Evolutionary conservation across 2,329 filamentous ascomycete genomes (phyloP).

Genomic region (Graphiopsis chlorocephala): DNA sequence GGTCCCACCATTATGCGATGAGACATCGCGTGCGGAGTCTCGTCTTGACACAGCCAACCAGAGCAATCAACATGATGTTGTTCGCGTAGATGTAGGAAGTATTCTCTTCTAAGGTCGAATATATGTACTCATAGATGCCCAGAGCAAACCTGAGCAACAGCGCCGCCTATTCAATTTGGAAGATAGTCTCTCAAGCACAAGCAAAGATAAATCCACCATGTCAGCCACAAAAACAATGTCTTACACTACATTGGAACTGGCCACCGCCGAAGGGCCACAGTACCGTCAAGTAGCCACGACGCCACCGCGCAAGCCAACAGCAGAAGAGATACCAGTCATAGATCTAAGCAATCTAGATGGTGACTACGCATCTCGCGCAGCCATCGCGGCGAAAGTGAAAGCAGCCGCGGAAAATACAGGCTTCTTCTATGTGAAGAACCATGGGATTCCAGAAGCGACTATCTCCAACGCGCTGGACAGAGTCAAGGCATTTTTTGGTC

Average conservation of each 20-base stretch:
- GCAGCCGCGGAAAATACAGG: constrained; percentile 49
- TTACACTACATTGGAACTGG: constrained; percentile 1
- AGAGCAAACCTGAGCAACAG: neutral
- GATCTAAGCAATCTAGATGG: constrained; percentile 2
- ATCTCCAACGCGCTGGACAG: neutral
- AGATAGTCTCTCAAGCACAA: neutral
- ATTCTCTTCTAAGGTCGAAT: neutral
- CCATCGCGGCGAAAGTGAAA: neutral
- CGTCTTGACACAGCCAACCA: neutral
- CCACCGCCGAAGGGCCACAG: neutral
- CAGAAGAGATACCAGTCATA: neutral
- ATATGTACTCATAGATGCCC: neutral
- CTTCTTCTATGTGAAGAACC: constrained; percentile 84
- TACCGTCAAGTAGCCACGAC: constrained; percentile 2
- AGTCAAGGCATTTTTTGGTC: constrained; percentile 30
- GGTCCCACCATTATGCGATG: neutral
- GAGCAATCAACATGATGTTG: neutral
- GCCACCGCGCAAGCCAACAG: neutral
- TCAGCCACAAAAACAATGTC: neutral
- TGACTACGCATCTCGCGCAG: neutral
- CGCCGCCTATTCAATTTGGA: neutral
- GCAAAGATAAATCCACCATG: neutral
- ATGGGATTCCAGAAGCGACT: constrained; percentile 58
- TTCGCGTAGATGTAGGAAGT: neutral
- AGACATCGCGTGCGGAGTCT: neutral